Base-by-base conservation (phyloP, 805 yeast genomes). In the Nakazawaea molendinolei region DNA sequence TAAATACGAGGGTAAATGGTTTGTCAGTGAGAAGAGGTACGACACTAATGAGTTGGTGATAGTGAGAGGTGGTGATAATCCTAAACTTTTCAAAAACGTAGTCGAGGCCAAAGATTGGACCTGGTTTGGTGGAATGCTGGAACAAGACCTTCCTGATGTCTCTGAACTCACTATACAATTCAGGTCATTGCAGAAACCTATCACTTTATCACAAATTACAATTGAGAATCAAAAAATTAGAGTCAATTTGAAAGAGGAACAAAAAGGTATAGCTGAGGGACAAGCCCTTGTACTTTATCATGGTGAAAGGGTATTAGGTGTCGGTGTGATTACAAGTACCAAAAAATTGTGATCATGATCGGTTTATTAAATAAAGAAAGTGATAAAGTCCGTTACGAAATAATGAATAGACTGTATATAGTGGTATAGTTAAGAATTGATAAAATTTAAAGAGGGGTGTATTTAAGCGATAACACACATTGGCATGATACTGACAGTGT, bases 251-350 rank as follows among this genome's bases (percentile, higher is more conserved):
- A 40, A 44, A 0, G 58, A 63, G 1, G 55, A 61, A 21, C 72
- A 73, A 23, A 60, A 86, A 33, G 96, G 95, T 0, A 74, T 92
- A 51, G 89, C 96, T 0, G 85, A 89, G 0, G 98, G 97, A 0
- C 98, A 90, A 54, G 79, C 74, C 45, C 58, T 86, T 13, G 95
- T 84, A 1, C 52, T 90, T 5, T 92, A 89, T 54, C 58, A 70
- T 27, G 73, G 69, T 2, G 79, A 77, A 31, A 58, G 74, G 36
- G 79, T 90, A 0, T 49, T 89, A 8, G 97, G 95, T 0, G 65
- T 75, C 14, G 83, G 82, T 1, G 45, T 53, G 19, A 71, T 67
- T 13, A 9, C 26, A 5, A 21, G 20, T 5, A 16, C 34, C 7
- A 5, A 3, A 8, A 32, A 23, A 15, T 5, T 20, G 18, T 20